Evolutionary conservation across 2,329 filamentous ascomycete species (phyloP), one percentile per base, ranked within the genome.

Genomic region (Arthrobotrys sphaeroides): DNA sequence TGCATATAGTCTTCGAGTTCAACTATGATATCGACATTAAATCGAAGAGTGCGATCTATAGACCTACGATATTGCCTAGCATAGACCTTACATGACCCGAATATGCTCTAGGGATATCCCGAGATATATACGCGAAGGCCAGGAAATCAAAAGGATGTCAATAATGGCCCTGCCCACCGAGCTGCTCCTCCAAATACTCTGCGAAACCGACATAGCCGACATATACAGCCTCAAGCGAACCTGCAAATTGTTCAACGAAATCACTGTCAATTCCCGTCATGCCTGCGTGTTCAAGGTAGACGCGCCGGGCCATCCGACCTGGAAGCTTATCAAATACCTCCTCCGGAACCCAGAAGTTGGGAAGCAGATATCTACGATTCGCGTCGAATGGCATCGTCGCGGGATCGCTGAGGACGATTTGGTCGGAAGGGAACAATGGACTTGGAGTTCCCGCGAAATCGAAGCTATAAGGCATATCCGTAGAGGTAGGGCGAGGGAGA

Each of bases 331-430:
- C 47, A 49, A 51, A 51, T 40, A 26, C 6, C 33, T 72, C 7
- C 45, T 72, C 9, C 20, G 24, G 18, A 49, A 42, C 2, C 67
- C 18, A 12, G 28, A 55, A 9, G 24, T 26, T 5, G 28, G 42
- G 1, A 49, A 72, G 18, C 26, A 64, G 2, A 42, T 64, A 9
- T 24, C 9, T 16, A 47, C 47, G 20, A 57, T 72, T 9, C 24
- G 22, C 10, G 18, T 72, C 7, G 67, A 72, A 28, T 72, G 67
- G 57, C 36, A 72, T 26, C 57, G 67, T 22, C 59, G 67, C 47
- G 16, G 36, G 12, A 3, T 20, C 9, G 13, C n/a, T 3, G 26
- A 16, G 18, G 9, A 38, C 7, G 40, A n/a, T 2, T 22, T 10
- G 6, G 16, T 20, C 9, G 33, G 24, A 24, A 70, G 31, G 10